phyloP scores from a whole-genome alignment of 2,329 filamentous ascomycete genomes.

The Aspergillus udagawae region DNA sequence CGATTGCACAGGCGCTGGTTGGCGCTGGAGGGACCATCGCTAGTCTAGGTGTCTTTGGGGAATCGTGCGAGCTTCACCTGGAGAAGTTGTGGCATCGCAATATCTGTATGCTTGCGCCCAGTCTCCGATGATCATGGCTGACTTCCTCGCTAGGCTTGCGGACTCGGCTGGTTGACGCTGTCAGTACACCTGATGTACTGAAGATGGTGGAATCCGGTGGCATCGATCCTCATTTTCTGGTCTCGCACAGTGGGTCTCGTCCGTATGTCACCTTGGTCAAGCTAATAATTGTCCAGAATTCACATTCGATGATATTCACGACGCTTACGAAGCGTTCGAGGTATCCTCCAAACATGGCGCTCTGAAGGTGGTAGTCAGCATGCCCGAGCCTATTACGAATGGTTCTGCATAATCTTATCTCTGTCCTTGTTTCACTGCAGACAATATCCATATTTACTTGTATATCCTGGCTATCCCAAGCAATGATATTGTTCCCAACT shows the following conservation, averaged over 20 bases:
- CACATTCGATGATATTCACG: conserved; percentile 41
- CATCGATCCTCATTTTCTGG: conserved; percentile 7
- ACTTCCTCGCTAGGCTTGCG: neutral
- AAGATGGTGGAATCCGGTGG: neutral
- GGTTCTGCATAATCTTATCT: neutral
- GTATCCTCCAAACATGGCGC: conserved; percentile 39
- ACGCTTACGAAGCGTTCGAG: conserved; percentile 45
- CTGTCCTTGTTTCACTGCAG: neutral
- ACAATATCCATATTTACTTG: neutral
- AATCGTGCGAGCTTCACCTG: conserved; percentile 46
- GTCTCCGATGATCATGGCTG: neutral
- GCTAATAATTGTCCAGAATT: conserved; percentile 27
- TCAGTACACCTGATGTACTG: neutral
- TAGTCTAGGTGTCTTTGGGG: conserved; percentile 53
- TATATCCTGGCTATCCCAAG: too few species aligned
- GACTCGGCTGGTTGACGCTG: neutral
- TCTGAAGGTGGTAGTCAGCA: conserved; percentile 43
- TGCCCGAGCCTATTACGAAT: neutral
- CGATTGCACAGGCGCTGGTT: conserved; percentile 49
- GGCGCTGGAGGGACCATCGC: conserved; percentile 50
- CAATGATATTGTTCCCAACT: too few species aligned
- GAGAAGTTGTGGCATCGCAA: conserved; percentile 51
- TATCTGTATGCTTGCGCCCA: conserved; percentile 34
- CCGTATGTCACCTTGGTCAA: neutral
- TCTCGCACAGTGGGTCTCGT: conserved; percentile 11